These are phyloP conservation scores for Vicia villosa DNA, from an alignment of 306 rosid species.

Conservation along the genomic window DNA sequence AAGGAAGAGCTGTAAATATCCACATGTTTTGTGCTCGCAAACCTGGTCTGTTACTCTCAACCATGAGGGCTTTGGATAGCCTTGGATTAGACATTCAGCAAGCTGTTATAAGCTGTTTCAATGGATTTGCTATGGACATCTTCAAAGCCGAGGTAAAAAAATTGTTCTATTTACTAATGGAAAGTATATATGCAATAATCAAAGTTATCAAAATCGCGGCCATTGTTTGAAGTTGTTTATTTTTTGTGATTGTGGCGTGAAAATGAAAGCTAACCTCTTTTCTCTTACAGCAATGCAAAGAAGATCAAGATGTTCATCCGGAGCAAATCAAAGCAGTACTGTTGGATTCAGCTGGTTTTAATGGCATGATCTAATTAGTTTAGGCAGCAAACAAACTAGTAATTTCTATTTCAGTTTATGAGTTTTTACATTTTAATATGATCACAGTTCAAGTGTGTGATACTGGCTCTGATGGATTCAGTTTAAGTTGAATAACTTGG, in stretches of 20 bases:
- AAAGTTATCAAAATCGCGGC: background rate
- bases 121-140: slow-evolving; percentile 90
- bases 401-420: background rate
- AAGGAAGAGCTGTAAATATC: slow-evolving; percentile 88
- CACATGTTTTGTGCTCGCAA: slow-evolving; percentile 90
- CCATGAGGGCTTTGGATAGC: slow-evolving; percentile 84
- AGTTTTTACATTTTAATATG: slow-evolving; percentile 30
- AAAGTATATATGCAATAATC: too few species aligned
- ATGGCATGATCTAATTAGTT: slow-evolving; percentile 45
- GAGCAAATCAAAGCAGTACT: slow-evolving; percentile 88
- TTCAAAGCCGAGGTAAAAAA: slow-evolving; percentile 85
- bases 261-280: background rate
- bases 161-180: slow-evolving; percentile 27
- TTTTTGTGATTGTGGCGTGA: background rate
- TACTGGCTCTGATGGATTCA: slow-evolving; percentile 18
- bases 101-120: slow-evolving; percentile 95
- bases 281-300: slow-evolving; percentile 79
- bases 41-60: slow-evolving; percentile 86
- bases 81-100: slow-evolving; percentile 91
- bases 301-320: slow-evolving; percentile 72
- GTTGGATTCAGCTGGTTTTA: slow-evolving; percentile 82
- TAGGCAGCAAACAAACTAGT: slow-evolving; percentile 9
- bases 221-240: background rate
- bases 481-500: slow-evolving; percentile 32
- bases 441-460: slow-evolving; percentile 24